A percentile compares a stretch with the other conserved stretches of the same genome.
These are phyloP conservation scores for Imleria badia DNA, from an alignment of 768 basidiomycete genomes.

Conservation along the genomic window DNA sequence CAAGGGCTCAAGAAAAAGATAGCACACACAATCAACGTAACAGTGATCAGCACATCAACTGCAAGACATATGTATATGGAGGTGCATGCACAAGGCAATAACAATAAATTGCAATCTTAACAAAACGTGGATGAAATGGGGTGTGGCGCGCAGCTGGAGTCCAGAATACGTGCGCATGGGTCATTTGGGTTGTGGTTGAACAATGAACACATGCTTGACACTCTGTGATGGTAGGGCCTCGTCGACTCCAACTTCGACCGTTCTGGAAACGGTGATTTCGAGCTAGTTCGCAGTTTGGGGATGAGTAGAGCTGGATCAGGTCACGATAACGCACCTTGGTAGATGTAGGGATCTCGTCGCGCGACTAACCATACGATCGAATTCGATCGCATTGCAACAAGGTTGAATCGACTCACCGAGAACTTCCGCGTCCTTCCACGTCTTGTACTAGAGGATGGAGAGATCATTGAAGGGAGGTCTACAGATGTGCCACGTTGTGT, in stretches of 20 bases:
- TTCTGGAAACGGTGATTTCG: constrained; percentile 32
- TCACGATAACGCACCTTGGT: constrained; percentile 20
- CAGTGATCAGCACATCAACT: too few species aligned
- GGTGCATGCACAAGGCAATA: too few species aligned
- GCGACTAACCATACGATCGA: constrained; percentile 2
- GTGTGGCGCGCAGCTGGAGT: not conserved
- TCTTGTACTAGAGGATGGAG: constrained; percentile 21
- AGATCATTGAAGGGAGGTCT: constrained; percentile 27
- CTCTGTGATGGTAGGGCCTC: not conserved
- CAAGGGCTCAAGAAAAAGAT: too few species aligned
- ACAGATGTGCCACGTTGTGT: constrained; percentile 29
- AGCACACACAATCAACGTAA: too few species aligned
- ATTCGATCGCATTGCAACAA: not conserved
- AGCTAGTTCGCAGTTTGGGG: constrained; percentile 11
- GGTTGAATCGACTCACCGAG: constrained; percentile 10
- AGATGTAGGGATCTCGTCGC: constrained; percentile 3
- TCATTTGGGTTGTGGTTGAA: constrained; percentile 7
- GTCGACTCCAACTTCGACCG: constrained; percentile 25
- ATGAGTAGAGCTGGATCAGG: not conserved
- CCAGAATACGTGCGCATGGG: not conserved
- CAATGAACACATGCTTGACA: constrained; percentile 5
- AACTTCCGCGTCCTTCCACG: constrained; percentile 2
- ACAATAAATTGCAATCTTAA: too few species aligned
- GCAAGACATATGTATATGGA: too few species aligned
- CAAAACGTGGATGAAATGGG: too few species aligned